Base-by-base conservation (phyloP, 2,329 filamentous ascomycete genomes). In the Ceratocystis destructans region DNA sequence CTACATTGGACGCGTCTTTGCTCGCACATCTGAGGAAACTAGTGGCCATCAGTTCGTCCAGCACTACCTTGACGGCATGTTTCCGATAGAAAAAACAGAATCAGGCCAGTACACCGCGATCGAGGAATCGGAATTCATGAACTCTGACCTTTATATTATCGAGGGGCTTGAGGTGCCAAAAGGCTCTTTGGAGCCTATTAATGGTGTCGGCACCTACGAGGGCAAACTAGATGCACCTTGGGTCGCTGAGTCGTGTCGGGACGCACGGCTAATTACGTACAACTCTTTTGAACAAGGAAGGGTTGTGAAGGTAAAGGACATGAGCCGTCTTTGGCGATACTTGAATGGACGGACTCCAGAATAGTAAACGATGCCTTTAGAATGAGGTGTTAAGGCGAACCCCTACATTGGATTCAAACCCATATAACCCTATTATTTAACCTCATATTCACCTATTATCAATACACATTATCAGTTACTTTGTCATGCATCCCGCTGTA, bases 261-360 rank as follows among this genome's bases (percentile, higher is more conserved):
- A 22, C 17, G 20, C 64, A 5, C 62, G 46, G 4, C 53, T 63
- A 3, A 65, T 62, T 6, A 62, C 63, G n/a, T 62, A 50, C 22
- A 61, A 61, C n/a, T 22, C 59, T n/a, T 31, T 15, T 5, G 15
- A 62, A 12, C 8, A 65, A 20, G 62, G 22, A 61, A 63, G 33
- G 25, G 68, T 72, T 37, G 76, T 83, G 53, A 81, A 76, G 71
- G 83, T 86, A 5, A 84, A 80, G 73, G 80, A 87, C 64, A 74
- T 87, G 59, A 85, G 83, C 70, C 78, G 84, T 59, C 72, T 87
- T 33, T 86, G 84, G 84, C 76, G 79, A 69, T 87, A 87, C 71
- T 76, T 83, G 63, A 86, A 87, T 71, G 84, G 84, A 1, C 75
- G 72, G 67, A 81, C 78, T 50, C 83, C 84, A 1, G 71, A 76